Evolutionary conservation across 192 early-diverging fungal species (phyloP).

Genomic region (Oehlia diaphana): DNA sequence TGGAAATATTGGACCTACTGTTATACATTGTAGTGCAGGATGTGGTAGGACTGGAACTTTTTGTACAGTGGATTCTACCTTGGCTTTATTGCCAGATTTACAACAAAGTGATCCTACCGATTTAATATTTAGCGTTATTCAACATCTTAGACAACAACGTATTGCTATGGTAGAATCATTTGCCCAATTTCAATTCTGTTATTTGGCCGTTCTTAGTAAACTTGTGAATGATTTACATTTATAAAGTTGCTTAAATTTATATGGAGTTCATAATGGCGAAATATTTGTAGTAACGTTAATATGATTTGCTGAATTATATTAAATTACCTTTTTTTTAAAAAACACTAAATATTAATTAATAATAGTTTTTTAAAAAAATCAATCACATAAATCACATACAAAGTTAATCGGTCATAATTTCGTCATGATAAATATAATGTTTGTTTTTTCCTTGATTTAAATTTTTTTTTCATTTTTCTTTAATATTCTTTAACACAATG

Average conservation of each 20-base stretch:
- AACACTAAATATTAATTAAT: too few relatives aligned
- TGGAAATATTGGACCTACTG: constrained; percentile 48
- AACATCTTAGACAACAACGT: constrained; percentile 69
- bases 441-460: too few relatives aligned
- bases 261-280: too few relatives aligned
- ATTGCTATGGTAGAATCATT: constrained; percentile 74
- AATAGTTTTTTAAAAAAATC: too few relatives aligned
- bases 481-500: neutral
- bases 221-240: neutral
- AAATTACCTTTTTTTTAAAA: too few relatives aligned
- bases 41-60: constrained; percentile 85
- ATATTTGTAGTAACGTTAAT: too few relatives aligned
- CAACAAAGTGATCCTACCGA: constrained; percentile 42
- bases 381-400: too few relatives aligned
- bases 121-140: constrained; percentile 59
- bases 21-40: constrained; percentile 85
- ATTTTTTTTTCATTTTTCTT: too few relatives aligned
- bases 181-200: constrained; percentile 75
- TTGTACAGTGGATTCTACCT: constrained; percentile 59
- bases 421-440: too few relatives aligned
- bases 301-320: too few relatives aligned
- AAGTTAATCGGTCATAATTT: too few relatives aligned
- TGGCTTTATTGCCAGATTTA: constrained; percentile 15
- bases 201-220: constrained; percentile 52
- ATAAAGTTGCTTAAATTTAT: too few relatives aligned